Percentiles rank a stretch among this genome's conserved stretches.
phyloP scores from a whole-genome alignment of 176 grass and related monocot genomes.

The Zizania latifolia region DNA sequence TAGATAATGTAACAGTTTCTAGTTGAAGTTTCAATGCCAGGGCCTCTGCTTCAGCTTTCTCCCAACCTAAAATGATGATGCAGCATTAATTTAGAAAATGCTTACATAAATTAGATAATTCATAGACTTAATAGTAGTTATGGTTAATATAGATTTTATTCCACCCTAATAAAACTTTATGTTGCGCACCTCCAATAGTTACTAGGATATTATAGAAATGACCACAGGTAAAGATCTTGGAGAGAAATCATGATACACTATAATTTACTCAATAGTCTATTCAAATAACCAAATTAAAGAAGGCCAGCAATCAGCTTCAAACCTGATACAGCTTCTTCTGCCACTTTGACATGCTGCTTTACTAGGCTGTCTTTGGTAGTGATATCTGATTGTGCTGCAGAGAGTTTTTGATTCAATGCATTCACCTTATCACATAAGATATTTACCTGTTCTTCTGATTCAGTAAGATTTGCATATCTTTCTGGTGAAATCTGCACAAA shows the following conservation, averaged over 20 bases:
- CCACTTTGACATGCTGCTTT: neutral
- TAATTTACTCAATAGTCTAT: neutral
- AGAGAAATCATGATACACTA: neutral
- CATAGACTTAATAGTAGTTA: no score
- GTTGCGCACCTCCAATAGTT: neutral
- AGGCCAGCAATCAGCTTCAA: neutral
- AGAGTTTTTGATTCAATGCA: neutral
- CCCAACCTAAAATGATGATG: conserved; percentile 70
- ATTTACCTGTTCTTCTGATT: neutral
- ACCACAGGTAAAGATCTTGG: neutral
- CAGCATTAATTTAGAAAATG: neutral
- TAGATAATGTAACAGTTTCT: conserved; percentile 86
- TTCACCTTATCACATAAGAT: neutral
- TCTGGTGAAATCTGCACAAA: neutral
- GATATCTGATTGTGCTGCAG: neutral
- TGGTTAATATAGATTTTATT: neutral
- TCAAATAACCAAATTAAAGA: neutral
- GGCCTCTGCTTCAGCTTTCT: conserved; percentile 96
- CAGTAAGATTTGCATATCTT: neutral
- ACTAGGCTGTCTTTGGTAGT: neutral
- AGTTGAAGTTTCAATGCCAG: conserved; percentile 84
- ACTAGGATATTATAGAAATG: neutral
- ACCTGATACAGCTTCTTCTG: conserved; percentile 36
- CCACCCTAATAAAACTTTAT: neutral
- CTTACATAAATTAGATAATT: no score